A percentile compares a stretch with the other conserved stretches of the same genome.
Conservation (phyloP, 176 grass and related monocot genomes). For the Thalia dealbata region DNA sequence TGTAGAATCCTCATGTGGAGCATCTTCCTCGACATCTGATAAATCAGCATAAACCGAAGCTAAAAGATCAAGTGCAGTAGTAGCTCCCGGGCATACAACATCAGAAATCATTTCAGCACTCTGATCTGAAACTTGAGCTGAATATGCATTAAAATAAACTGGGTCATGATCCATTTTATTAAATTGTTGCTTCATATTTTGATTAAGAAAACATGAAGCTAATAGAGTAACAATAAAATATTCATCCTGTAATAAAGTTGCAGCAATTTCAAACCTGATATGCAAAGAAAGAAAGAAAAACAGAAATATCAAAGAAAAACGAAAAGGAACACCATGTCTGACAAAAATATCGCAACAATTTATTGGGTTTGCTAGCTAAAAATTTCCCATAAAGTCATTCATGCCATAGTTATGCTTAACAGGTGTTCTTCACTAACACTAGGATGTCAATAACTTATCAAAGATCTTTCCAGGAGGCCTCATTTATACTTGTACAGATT, state of each 20-base stretch:
- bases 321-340: background rate
- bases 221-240: background rate
- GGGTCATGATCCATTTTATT: slow-evolving; percentile 5
- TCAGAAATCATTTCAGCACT: slow-evolving; percentile 33
- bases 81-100: slow-evolving; percentile 23
- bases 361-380: background rate
- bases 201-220: slow-evolving; percentile 28
- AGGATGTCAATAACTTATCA: background rate
- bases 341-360: background rate
- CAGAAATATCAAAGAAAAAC: background rate
- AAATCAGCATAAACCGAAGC: slow-evolving; percentile 63
- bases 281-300: background rate
- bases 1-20: slow-evolving; percentile 19
- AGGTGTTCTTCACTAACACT: background rate
- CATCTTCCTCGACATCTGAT: slow-evolving; percentile 67
- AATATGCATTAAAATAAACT: slow-evolving; percentile 18
- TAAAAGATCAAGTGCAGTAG: slow-evolving; percentile 75
- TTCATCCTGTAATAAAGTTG: background rate
- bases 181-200: slow-evolving; percentile 22
- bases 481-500: background rate
- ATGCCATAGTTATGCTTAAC: background rate
- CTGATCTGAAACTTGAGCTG: slow-evolving; percentile 39
- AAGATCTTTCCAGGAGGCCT: background rate
- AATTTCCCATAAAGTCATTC: background rate
- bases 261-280: background rate